Evolutionary conservation across 306 rosid species (phyloP).

Genomic region (Cicer bijugum): DNA sequence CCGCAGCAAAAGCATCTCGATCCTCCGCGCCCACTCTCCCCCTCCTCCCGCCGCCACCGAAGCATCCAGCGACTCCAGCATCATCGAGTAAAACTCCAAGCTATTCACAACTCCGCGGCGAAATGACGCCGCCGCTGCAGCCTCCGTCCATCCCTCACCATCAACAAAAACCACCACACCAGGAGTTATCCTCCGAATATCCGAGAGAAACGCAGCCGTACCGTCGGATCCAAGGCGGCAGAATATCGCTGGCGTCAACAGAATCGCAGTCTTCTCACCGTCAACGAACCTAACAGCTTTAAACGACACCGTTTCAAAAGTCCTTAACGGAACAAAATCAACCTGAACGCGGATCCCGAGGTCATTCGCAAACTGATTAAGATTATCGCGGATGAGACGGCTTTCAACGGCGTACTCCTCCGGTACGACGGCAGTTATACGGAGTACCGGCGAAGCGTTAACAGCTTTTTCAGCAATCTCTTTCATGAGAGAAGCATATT

Average conservation of each 20-base stretch:
- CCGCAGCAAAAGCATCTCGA: constrained; percentile 62
- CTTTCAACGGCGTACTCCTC: constrained; percentile 73
- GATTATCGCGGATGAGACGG: constrained; percentile 65
- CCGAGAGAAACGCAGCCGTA: constrained; percentile 52
- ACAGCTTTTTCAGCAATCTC: constrained; percentile 69
- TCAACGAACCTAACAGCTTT: constrained; percentile 67
- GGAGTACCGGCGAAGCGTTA: constrained; percentile 50
- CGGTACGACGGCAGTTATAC: constrained; percentile 76
- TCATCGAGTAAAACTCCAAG: constrained; percentile 69
- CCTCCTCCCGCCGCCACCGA: constrained; percentile 54
- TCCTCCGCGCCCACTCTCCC: constrained; percentile 65
- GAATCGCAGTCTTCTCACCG: constrained; percentile 75
- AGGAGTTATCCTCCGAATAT: constrained; percentile 62
- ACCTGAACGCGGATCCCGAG: constrained; percentile 73
- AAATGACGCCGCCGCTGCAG: constrained; percentile 60
- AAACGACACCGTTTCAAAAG: constrained; percentile 68
- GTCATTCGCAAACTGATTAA: constrained; percentile 74
- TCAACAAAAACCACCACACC: constrained; percentile 75
- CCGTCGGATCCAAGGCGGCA: constrained; percentile 55
- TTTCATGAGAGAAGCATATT: constrained; percentile 85
- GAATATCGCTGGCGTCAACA: constrained; percentile 67
- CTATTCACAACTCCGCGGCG: constrained; percentile 65
- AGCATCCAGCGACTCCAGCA: constrained; percentile 84
- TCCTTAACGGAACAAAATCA: constrained; percentile 60
- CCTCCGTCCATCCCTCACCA: constrained; percentile 70